These are phyloP conservation scores for Parietichytrium sp. DNA, from an alignment of 108 stramenopile genomes.

Conservation along the genomic window DNA sequence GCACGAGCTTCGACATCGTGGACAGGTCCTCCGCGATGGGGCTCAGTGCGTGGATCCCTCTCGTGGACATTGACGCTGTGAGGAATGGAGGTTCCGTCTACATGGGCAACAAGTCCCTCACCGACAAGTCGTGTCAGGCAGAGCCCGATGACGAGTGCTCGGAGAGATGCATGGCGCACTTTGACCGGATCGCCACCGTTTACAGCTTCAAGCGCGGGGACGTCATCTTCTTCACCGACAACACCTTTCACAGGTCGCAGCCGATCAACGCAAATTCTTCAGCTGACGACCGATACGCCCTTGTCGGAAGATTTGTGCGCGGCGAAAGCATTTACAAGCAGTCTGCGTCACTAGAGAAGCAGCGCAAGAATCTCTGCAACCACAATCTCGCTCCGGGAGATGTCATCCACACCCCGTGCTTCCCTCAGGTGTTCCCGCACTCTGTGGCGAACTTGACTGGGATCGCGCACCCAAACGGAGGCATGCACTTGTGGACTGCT, in stretches of 20 bases:
- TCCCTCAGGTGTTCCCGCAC: neutral
- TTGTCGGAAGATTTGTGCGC: neutral
- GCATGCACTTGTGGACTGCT: too few relatives aligned
- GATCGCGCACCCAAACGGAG: too few relatives aligned
- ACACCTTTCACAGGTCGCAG: neutral
- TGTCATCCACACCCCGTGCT: neutral
- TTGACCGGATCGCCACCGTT: neutral
- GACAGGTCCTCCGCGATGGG: neutral
- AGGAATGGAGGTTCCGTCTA: neutral
- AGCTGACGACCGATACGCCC: neutral
- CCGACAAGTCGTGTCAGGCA: neutral
- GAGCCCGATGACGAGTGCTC: neutral
- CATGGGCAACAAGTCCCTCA: neutral
- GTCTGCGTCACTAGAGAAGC: neutral
- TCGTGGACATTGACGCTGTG: neutral
- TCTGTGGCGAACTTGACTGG: too few relatives aligned
- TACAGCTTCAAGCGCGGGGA: neutral
- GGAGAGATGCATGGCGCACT: neutral
- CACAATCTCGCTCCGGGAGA: neutral
- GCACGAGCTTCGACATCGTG: neutral
- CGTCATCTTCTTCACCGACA: neutral
- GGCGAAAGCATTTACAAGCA: neutral
- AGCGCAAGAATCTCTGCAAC: slow-evolving; percentile 9
- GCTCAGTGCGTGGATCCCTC: neutral
- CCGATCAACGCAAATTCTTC: neutral